Evolutionary conservation across 1,284 basidiomycete species (phyloP).

Genomic region (Phellopilus nigrolimitatus): DNA sequence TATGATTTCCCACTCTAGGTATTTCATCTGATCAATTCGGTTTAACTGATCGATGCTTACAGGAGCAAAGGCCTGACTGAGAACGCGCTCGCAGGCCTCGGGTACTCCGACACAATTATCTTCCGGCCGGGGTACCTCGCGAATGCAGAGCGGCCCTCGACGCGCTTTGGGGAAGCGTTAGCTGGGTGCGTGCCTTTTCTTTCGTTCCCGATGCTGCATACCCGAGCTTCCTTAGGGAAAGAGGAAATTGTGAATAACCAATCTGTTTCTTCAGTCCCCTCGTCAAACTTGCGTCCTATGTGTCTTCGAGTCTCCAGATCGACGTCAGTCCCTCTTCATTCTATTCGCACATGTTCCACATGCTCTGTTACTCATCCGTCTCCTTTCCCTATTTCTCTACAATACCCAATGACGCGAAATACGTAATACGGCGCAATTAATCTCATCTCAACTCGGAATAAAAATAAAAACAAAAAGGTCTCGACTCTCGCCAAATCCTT

Average conservation of each 20-base stretch:
- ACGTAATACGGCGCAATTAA: too few species aligned
- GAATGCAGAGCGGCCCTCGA: constrained; percentile 19
- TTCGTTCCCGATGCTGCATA: too few species aligned
- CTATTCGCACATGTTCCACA: neutral
- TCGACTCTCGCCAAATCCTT: constrained; percentile 23
- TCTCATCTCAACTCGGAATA: neutral
- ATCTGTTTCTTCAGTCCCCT: constrained; percentile 5
- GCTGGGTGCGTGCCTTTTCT: constrained; percentile 21
- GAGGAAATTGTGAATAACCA: too few species aligned
- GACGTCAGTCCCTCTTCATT: constrained; percentile 11
- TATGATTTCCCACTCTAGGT: neutral
- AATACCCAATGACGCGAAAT: too few species aligned
- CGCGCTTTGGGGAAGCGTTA: constrained; percentile 25
- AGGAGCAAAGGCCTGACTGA: constrained; percentile 38
- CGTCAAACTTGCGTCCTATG: constrained; percentile 1
- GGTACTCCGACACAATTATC: constrained; percentile 33
- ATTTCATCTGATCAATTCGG: neutral
- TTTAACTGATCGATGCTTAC: constrained; percentile 11
- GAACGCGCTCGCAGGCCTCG: constrained; percentile 32
- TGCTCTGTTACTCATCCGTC: neutral
- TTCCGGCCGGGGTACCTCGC: constrained; percentile 34
- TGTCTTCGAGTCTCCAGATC: constrained; percentile 16
- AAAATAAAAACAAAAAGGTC: too few species aligned
- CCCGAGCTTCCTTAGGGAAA: too few species aligned
- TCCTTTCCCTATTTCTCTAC: too few species aligned